phyloP scores from a whole-genome alignment of 805 yeast species.

The Kluyveromyces lactis region DNA sequence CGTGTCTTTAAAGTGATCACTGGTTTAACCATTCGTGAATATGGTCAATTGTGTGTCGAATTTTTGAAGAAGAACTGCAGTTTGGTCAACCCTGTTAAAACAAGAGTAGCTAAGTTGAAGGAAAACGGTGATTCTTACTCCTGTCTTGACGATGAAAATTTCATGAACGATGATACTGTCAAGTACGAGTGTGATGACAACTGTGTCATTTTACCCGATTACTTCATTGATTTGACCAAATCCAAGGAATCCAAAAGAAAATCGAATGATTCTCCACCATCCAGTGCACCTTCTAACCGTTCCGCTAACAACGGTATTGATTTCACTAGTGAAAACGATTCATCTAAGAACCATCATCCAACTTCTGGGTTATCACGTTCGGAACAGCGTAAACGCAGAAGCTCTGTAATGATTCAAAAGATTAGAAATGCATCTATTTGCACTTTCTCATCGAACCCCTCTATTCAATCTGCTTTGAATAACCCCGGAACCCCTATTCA shows the following conservation, averaged over 20 bases:
- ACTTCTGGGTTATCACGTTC: constrained; percentile 9
- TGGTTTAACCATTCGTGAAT: constrained; percentile 80
- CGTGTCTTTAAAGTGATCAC: constrained; percentile 81
- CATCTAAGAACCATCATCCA: background rate
- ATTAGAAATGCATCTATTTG: constrained; percentile 17
- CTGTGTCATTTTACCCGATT: constrained; percentile 17
- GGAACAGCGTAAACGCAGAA: constrained; percentile 18
- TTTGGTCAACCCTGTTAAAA: constrained; percentile 15
- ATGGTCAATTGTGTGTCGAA: constrained; percentile 77
- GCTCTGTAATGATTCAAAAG: constrained; percentile 18
- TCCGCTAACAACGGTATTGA: background rate
- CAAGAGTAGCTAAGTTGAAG: constrained; percentile 12
- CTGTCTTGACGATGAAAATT: constrained; percentile 15
- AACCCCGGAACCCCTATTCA: constrained; percentile 1
- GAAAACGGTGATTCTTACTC: constrained; percentile 8
- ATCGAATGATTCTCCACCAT: constrained; percentile 8
- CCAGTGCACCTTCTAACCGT: background rate
- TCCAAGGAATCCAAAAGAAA: constrained; percentile 18
- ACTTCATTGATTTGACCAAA: constrained; percentile 20
- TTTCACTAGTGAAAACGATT: background rate
- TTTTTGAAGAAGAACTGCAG: constrained; percentile 34
- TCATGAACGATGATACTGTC: constrained; percentile 14
- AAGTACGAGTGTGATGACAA: constrained; percentile 17
- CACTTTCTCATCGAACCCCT: constrained; percentile 15
- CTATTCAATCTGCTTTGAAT: constrained; percentile 13